Evolutionary conservation across 2,329 filamentous ascomycete genomes (phyloP), one percentile per base, ranked within the genome.

Genomic region (Eurotiales sp.): DNA sequence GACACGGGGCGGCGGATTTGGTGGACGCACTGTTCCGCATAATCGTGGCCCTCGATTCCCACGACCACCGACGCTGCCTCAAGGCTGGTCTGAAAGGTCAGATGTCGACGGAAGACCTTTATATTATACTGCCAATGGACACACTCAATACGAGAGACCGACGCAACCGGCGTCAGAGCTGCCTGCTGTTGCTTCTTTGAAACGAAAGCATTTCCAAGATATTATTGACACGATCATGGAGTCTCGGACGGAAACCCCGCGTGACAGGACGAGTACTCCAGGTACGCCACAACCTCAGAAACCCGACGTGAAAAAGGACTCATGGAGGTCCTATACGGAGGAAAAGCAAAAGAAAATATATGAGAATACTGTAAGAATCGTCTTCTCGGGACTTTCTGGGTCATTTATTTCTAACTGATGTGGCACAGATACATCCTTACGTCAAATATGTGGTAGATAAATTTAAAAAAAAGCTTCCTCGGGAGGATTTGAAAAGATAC

Each of bases 271-370:
- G 4, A 76, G 76, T 14, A 79, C 81, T 2, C 81, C 83, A 0
- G 81, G 82, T 12, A 89, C 87, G 1, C 85, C 87, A 1, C 81
- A 84, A 54, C 77, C 82, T 10, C 73, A 76, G 3, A 80, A 79
- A 1, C 70, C 74, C 4, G 77, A 77, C 41, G 80, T 86, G 23
- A 70, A 71, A 29, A 67, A 68, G 19, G 76, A 77, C 39, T 77
- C 77, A 43, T 77, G 76, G 59, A 78, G 75, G 62, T 77, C 72
- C 46, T 73, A 74, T 53, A 68, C 71, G 50, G 67, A 77, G 59
- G 91, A 96, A 58, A 96, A 96, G 72, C 89, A 93, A 71, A 95
- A 90, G 81, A 96, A 90, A 74, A 78, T 96, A 2, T 97, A 96
- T 62, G 91, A 96, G 69, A 91, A 91, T 64, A 95, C 90, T 46